Base-by-base conservation (phyloP, 345 rosid genomes). In the Bruguiera parviflora region DNA sequence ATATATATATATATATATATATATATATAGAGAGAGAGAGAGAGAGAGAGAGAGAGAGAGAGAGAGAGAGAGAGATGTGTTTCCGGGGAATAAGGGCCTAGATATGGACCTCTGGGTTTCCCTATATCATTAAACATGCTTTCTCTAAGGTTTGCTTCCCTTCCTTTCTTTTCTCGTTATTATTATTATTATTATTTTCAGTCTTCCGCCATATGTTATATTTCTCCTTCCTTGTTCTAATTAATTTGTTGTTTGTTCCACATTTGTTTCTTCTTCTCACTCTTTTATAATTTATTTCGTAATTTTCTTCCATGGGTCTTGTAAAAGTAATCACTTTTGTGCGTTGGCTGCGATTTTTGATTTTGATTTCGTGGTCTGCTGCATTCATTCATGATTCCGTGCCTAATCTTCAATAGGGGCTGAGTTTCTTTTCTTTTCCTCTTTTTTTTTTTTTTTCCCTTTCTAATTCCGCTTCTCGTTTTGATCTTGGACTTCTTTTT, bases 101-200 rank as follows among this genome's bases (percentile, higher is more conserved):
- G 39, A 24, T 6, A 68, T 74, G 73, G 69, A 52, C 39, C 32
- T 19, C 19, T 25, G 69, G 69, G 43, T 47, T 32, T 20, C 69
- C 64, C 43, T 33, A 0, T 68, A 55, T 53, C 55, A 24, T 20
- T 49, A 15, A 72, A 49, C 39, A 76, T 76, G 79, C 75, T 71
- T 37, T 67, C 64, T 66, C 43, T 71, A 53, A 76, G 75, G 79
- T 76, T 51, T 15, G 27, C 27, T 6, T 60, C 37, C 35, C 0
- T 49, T 37, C 53, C 6, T 61, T 32, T 21, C n/a, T 51, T 9
- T 35, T 51, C 16, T 35, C 9, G 9, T 65, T 1, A 10, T 51
- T 24, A n/a, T 32, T 49, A 8, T n/a, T 31, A 32, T 32, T 32
- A 32, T 33, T 33, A 33, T 29, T 19, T 20, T 10, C 5, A 21